Conservation (phyloP, 768 basidiomycete species). For the Tylopilus felleus region DNA sequence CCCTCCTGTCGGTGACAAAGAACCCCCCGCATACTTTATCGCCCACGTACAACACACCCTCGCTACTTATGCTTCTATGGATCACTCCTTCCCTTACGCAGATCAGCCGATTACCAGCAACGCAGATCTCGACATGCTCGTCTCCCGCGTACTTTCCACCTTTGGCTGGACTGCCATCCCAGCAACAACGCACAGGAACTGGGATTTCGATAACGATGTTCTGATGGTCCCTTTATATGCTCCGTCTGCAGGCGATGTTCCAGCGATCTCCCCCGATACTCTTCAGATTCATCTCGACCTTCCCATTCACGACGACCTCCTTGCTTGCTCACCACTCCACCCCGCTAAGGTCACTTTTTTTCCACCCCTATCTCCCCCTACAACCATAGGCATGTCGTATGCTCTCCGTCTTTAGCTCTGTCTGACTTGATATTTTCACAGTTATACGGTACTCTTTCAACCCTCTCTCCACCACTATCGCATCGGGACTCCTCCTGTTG, state of each 20-base stretch:
- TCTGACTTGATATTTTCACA: conserved; percentile 7
- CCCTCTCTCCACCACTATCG: conserved; percentile 11
- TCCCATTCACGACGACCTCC: conserved; percentile 20
- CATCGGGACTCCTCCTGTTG: conserved; percentile 16
- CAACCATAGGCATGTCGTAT: conserved; percentile 15
- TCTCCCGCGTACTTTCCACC: conserved; percentile 38
- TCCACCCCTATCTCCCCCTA: conserved; percentile 14
- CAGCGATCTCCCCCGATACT: conserved; percentile 10
- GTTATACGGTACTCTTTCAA: conserved; percentile 9
- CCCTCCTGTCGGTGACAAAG: conserved; percentile 31
- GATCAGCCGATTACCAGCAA: conserved; percentile 14
- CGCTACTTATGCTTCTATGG: conserved; percentile 43
- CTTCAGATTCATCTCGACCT: conserved; percentile 30
- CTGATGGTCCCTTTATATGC: conserved; percentile 17
- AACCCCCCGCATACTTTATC: conserved; percentile 32
- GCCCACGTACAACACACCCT: conserved; percentile 44
- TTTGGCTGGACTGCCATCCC: conserved; percentile 38
- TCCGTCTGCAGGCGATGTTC: not conserved
- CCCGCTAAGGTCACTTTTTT: conserved; percentile 28
- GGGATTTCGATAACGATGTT: conserved; percentile 31
- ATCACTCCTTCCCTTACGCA: conserved; percentile 30
- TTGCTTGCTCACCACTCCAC: conserved; percentile 22
- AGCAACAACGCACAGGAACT: conserved; percentile 15
- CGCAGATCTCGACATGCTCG: conserved; percentile 43
- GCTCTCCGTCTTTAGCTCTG: not conserved